phyloP scores from a whole-genome alignment of 768 basidiomycete species.

The Fomitopsis serialis region DNA sequence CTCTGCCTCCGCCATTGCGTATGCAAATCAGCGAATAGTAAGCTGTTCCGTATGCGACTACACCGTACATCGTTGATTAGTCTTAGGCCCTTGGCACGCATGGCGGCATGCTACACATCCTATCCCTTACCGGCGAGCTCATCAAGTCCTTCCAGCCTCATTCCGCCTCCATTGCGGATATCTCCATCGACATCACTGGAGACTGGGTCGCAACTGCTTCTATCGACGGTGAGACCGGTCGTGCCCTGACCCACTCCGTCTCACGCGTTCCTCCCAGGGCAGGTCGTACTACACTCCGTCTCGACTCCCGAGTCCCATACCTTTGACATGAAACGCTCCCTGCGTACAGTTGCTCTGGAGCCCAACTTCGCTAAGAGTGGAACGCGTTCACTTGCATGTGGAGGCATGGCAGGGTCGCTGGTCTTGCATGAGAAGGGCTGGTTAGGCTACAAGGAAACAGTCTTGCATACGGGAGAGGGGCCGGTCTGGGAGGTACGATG shows the following conservation, averaged over 20 bases:
- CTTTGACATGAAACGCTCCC: conserved; percentile 89
- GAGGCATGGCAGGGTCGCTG: conserved; percentile 85
- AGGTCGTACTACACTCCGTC: conserved; percentile 83
- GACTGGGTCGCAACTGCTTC: conserved; percentile 92
- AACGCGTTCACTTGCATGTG: conserved; percentile 80
- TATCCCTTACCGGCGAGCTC: conserved; percentile 72
- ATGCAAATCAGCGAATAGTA: conserved; percentile 73
- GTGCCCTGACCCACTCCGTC: not conserved
- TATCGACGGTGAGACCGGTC: conserved; percentile 69
- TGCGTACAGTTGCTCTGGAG: conserved; percentile 86
- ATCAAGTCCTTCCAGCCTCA: conserved; percentile 92
- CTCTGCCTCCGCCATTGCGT: conserved; percentile 76
- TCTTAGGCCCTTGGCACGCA: conserved; percentile 87
- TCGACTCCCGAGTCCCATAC: conserved; percentile 74
- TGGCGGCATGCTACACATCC: conserved; percentile 83
- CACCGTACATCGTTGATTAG: not conserved
- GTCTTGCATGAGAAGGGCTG: conserved; percentile 93
- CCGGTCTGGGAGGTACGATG: conserved; percentile 92
- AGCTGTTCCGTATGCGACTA: conserved; percentile 11
- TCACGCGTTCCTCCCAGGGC: conserved; percentile 48
- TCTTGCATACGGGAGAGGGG: conserved; percentile 81
- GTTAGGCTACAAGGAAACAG: conserved; percentile 89
- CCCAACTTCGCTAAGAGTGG: conserved; percentile 80
- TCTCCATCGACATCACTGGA: conserved; percentile 75
- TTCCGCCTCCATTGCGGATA: conserved; percentile 79